phyloP scores from a whole-genome alignment of 768 basidiomycete genomes.

The Trametes sanguinea region DNA sequence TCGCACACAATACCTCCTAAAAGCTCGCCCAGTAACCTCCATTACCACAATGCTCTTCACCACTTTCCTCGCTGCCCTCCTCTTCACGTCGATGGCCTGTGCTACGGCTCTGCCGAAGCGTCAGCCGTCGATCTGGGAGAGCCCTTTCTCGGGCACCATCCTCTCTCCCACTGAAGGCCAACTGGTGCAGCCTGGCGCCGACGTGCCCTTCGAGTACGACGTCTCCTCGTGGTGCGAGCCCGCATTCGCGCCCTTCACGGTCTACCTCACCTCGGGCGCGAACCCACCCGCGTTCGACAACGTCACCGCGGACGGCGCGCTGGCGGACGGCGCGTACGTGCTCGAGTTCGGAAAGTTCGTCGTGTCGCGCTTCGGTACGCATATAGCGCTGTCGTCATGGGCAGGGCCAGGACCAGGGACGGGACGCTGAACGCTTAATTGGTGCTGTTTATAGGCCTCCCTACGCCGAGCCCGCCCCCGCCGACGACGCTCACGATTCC shows the following conservation, averaged over 20 bases:
- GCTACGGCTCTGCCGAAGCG: constrained; percentile 14
- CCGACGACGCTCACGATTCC: constrained; percentile 23
- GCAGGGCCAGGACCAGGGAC: not conserved
- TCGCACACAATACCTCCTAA: not conserved
- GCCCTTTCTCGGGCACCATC: constrained; percentile 24
- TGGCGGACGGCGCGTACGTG: constrained; percentile 21
- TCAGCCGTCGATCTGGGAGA: constrained; percentile 17
- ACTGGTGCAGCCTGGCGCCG: constrained; percentile 10
- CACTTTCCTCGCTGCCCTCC: constrained; percentile 2
- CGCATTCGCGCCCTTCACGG: constrained; percentile 22
- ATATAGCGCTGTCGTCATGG: not conserved
- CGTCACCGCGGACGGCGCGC: constrained; percentile 19
- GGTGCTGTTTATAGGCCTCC: constrained; percentile 15
- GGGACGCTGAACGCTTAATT: not conserved
- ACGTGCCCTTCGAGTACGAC: constrained; percentile 21
- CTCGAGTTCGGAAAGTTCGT: constrained; percentile 22
- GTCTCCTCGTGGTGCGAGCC: constrained; percentile 23
- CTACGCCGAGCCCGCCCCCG: constrained; percentile 9
- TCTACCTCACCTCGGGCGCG: constrained; percentile 21
- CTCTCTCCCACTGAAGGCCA: constrained; percentile 5
- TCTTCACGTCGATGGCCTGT: constrained; percentile 9
- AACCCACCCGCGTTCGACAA: constrained; percentile 18
- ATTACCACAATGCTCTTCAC: constrained; percentile 15
- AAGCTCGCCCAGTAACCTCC: not conserved
- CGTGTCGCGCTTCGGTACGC: constrained; percentile 26